Conservation (phyloP, 2,329 filamentous ascomycete species). For the Ustulina deusta region DNA sequence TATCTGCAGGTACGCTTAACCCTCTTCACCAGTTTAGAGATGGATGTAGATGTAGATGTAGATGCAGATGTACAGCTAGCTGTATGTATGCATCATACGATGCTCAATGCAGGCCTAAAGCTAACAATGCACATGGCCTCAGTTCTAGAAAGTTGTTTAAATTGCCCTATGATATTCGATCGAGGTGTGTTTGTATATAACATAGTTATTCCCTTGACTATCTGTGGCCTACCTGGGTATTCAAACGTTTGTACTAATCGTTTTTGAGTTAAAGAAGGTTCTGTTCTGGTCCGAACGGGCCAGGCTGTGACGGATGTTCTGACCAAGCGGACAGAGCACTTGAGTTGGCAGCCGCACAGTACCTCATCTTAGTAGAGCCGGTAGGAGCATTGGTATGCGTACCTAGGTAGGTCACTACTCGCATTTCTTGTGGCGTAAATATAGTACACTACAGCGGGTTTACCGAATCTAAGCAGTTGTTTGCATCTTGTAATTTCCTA, state of each 20-base stretch:
- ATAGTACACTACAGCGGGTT: not conserved
- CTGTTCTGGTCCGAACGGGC: too few relatives aligned
- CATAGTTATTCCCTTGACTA: not conserved
- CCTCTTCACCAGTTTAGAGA: constrained; percentile 4
- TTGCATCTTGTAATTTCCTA: constrained; percentile 31
- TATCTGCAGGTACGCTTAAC: constrained; percentile 3
- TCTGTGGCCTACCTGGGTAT: not conserved
- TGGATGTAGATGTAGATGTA: constrained; percentile 1
- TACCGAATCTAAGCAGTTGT: not conserved
- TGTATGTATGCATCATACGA: constrained; percentile 23
- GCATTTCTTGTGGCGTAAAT: constrained; percentile 12
- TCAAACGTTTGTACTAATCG: not conserved
- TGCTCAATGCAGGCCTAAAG: not conserved
- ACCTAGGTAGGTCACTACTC: not conserved
- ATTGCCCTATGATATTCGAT: not conserved
- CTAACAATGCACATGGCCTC: constrained; percentile 10
- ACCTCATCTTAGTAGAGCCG: too few relatives aligned
- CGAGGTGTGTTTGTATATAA: constrained; percentile 20
- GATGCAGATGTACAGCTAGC: not conserved
- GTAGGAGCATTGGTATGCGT: too few relatives aligned
- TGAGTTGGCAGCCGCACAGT: too few relatives aligned
- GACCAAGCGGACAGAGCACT: too few relatives aligned
- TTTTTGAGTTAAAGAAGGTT: constrained; percentile 1
- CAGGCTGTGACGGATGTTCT: too few relatives aligned
- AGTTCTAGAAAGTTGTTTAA: not conserved